These are phyloP conservation scores for Aspergillus glaucus DNA, from an alignment of 2,329 filamentous ascomycete species.

Conservation along the genomic window DNA sequence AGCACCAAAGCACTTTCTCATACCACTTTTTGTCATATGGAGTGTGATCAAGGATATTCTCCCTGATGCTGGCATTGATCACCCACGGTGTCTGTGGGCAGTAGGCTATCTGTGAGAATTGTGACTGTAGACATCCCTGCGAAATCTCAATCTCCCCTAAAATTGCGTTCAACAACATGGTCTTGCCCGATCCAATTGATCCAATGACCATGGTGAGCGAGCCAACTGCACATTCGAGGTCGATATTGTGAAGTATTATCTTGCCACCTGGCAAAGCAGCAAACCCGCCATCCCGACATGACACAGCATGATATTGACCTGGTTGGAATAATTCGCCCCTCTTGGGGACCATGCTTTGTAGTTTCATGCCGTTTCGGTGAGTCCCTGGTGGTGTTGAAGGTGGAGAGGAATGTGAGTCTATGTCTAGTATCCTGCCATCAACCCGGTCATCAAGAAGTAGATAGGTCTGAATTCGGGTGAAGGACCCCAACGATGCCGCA, in stretches of 20 bases:
- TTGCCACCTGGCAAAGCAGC: too few species aligned
- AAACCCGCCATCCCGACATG: too few species aligned
- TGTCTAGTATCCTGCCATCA: background rate
- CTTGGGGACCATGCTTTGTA: too few species aligned
- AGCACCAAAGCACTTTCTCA: conserved; percentile 10
- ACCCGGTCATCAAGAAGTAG: background rate
- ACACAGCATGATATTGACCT: too few species aligned
- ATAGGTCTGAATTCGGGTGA: background rate
- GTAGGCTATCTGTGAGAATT: background rate
- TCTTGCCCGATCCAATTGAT: conserved; percentile 12
- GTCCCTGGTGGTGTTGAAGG: too few species aligned
- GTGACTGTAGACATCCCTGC: conserved; percentile 48
- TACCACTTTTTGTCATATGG: conserved; percentile 21
- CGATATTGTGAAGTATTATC: background rate
- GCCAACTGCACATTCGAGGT: background rate
- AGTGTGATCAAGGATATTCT: conserved; percentile 53
- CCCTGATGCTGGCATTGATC: conserved; percentile 68
- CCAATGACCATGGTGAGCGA: background rate
- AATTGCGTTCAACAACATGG: conserved; percentile 64
- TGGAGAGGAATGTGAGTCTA: too few species aligned
- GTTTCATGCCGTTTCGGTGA: too few species aligned
- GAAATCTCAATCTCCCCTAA: conserved; percentile 73
- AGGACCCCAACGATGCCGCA: background rate
- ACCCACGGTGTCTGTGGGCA: conserved; percentile 69
- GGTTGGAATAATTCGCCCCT: too few species aligned